Percentiles rank a stretch among this genome's conserved stretches.
Conservation (phyloP, 2,329 filamentous ascomycete species). For the Fusarium protoensiforme region DNA sequence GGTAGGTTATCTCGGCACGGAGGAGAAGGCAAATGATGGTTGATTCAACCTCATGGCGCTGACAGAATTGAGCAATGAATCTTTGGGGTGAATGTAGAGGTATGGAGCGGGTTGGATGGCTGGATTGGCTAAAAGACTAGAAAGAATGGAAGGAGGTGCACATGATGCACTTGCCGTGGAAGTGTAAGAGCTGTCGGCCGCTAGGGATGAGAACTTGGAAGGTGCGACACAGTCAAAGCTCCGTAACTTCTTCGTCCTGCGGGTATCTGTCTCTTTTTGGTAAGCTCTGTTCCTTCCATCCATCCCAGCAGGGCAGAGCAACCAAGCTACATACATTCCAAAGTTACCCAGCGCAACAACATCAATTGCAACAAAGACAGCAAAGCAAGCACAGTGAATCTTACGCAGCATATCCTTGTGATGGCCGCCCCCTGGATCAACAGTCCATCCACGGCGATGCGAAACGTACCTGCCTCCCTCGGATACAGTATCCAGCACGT, state of each 20-base stretch:
- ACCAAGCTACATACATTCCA: not conserved
- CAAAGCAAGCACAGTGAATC: not conserved
- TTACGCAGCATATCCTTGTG: not conserved
- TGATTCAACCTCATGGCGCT: not conserved
- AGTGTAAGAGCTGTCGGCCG: not conserved
- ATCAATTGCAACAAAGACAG: not conserved
- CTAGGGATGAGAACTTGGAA: not conserved
- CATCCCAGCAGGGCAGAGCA: not conserved
- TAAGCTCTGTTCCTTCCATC: not conserved
- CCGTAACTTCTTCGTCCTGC: not conserved
- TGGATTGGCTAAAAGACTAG: not conserved
- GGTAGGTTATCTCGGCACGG: conserved; percentile 4
- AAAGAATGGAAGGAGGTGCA: not conserved
- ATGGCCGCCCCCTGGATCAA: not conserved
- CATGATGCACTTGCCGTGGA: not conserved
- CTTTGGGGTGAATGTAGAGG: not conserved
- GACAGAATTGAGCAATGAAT: conserved; percentile 5
- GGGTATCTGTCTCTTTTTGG: not conserved
- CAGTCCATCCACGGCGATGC: not conserved
- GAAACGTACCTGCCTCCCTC: not conserved
- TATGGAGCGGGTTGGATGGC: not conserved
- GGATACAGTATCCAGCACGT: not conserved
- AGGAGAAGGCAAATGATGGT: not conserved
- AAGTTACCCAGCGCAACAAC: not conserved
- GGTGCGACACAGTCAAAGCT: not conserved